A percentile compares a stretch with the other conserved stretches of the same genome.
Evolutionary conservation across 2,329 filamentous ascomycete species (phyloP).

Genomic region (Aspergillus clavatus): DNA sequence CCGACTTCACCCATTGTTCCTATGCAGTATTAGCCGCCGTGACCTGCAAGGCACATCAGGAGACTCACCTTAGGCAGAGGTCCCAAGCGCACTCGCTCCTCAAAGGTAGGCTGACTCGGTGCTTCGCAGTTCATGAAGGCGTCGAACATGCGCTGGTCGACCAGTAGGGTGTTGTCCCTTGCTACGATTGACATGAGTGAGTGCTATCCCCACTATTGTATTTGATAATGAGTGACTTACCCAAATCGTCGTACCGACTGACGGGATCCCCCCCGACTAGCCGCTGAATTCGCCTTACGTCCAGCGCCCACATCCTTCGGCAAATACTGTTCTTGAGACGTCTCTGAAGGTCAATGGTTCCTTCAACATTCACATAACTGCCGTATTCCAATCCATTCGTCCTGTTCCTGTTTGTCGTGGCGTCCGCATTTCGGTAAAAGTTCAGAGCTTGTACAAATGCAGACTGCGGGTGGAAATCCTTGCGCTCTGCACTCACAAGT

Average conservation of each 20-base stretch:
- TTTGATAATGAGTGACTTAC: slow-evolving; percentile 22
- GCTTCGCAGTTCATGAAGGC: slow-evolving; percentile 41
- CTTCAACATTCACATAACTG: slow-evolving; percentile 42
- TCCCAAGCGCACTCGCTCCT: slow-evolving; percentile 36
- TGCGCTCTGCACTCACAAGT: slow-evolving; percentile 36
- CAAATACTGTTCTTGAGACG: slow-evolving; percentile 38
- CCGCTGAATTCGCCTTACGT: slow-evolving; percentile 38
- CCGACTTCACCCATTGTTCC: slow-evolving; percentile 34
- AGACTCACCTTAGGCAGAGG: slow-evolving; percentile 35
- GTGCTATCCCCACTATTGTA: neutral
- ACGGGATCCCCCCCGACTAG: slow-evolving; percentile 36
- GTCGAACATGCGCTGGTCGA: slow-evolving; percentile 36
- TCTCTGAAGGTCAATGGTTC: slow-evolving; percentile 38
- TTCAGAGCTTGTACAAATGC: slow-evolving; percentile 38
- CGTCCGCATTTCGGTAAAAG: slow-evolving; percentile 39
- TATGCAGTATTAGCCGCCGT: slow-evolving; percentile 21
- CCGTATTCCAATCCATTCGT: slow-evolving; percentile 38
- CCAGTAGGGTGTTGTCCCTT: slow-evolving; percentile 22
- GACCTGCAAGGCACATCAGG: neutral
- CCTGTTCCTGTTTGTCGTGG: slow-evolving; percentile 33
- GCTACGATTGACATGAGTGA: slow-evolving; percentile 22
- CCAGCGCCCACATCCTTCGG: slow-evolving; percentile 40
- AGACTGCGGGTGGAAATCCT: slow-evolving; percentile 40
- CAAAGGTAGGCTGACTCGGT: slow-evolving; percentile 30
- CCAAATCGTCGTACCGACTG: slow-evolving; percentile 33